Evolutionary conservation across 805 yeast species (phyloP).

Genomic region (Yarrowia alimentaria): DNA sequence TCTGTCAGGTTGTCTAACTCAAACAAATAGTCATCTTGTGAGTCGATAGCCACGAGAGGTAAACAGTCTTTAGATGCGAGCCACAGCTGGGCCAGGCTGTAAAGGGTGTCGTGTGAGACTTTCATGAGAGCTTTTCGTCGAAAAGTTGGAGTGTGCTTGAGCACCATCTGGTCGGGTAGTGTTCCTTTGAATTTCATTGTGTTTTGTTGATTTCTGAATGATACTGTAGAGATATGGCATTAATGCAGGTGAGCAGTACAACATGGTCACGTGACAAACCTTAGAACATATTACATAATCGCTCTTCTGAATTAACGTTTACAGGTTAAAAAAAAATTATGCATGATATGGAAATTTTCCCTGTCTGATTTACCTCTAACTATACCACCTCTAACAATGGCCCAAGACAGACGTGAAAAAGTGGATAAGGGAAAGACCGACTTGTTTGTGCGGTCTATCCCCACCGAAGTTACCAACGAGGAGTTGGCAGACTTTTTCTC

Average conservation of each 20-base stretch:
- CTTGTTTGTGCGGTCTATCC: constrained; percentile 82
- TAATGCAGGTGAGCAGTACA: not conserved
- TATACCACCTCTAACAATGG: not conserved
- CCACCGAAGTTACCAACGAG: constrained; percentile 75
- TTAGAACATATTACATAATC: too few relatives aligned
- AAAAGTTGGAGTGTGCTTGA: not conserved
- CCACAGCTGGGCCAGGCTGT: constrained; percentile 17
- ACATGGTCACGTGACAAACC: not conserved
- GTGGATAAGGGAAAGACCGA: constrained; percentile 32
- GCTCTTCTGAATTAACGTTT: constrained; percentile 11
- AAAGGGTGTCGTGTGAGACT: constrained; percentile 3
- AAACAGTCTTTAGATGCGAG: constrained; percentile 2
- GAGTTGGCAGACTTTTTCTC: constrained; percentile 82
- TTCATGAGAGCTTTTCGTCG: constrained; percentile 1
- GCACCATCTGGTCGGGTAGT: constrained; percentile 16
- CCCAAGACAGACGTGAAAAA: not conserved
- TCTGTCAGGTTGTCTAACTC: constrained; percentile 9
- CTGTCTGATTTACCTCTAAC: not conserved
- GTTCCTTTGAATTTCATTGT: constrained; percentile 23
- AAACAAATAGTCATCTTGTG: constrained; percentile 21
- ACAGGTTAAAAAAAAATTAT: not conserved
- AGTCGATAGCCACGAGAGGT: constrained; percentile 10
- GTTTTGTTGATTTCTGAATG: not conserved
- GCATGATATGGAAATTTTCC: constrained; percentile 25
- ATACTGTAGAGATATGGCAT: not conserved